These are phyloP conservation scores for Astragalus membranaceus DNA, from an alignment of 306 rosid species.

Conservation along the genomic window DNA sequence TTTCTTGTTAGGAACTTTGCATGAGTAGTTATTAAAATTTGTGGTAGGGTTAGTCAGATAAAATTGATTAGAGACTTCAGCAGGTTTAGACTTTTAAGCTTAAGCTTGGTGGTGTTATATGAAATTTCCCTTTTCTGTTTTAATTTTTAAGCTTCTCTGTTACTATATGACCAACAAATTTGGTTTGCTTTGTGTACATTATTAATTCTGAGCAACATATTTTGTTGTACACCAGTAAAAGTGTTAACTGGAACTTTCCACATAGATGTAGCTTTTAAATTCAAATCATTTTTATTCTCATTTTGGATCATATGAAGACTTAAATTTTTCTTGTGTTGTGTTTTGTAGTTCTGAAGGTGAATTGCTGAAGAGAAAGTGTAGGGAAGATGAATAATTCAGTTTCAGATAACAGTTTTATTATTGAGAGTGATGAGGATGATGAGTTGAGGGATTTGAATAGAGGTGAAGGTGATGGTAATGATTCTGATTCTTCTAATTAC, in stretches of 20 bases:
- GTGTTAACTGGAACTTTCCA: neutral
- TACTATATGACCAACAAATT: too few species aligned
- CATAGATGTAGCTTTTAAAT: neutral
- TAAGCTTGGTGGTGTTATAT: too few species aligned
- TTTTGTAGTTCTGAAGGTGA: conserved; percentile 19
- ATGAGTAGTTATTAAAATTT: too few species aligned
- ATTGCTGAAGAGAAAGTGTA: too few species aligned
- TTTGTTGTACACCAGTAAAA: neutral
- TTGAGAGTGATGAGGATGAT: conserved; percentile 80
- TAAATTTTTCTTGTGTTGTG: neutral
- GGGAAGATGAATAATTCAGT: conserved; percentile 75
- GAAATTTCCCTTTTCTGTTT: too few species aligned
- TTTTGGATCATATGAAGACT: neutral
- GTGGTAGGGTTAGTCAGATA: too few species aligned
- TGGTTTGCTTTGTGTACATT: too few species aligned
- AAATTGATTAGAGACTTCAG: too few species aligned
- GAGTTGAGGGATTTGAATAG: conserved; percentile 45
- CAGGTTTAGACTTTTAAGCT: too few species aligned
- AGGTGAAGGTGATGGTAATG: conserved; percentile 52
- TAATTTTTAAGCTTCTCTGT: too few species aligned
- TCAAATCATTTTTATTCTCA: neutral
- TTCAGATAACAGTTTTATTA: conserved; percentile 69
- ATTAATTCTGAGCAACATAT: too few species aligned
- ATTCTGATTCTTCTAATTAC: conserved; percentile 70
- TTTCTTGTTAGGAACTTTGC: too few species aligned